A percentile compares a stretch with the other conserved stretches of the same genome.
phyloP scores from a whole-genome alignment of 768 basidiomycete genomes.

The Coprinellus micaceus region DNA sequence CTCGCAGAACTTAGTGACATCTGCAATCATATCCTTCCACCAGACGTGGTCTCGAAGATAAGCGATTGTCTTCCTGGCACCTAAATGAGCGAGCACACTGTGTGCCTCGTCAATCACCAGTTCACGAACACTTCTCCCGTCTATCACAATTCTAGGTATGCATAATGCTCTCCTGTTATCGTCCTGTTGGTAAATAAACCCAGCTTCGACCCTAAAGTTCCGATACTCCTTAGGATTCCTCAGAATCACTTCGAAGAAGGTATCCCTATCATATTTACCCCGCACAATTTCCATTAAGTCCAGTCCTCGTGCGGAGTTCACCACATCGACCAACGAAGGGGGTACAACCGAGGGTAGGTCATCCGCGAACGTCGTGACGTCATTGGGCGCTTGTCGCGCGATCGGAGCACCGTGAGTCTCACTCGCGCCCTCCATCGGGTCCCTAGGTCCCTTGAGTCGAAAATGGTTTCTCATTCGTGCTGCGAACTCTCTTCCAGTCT shows the following conservation, averaged over 20 bases:
- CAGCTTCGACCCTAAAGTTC: conserved; percentile 14
- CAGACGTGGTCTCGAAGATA: conserved; percentile 31
- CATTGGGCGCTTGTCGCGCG: background rate
- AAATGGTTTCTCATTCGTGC: conserved; percentile 16
- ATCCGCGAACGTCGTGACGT: background rate
- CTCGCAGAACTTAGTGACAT: conserved; percentile 25
- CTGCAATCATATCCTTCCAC: conserved; percentile 31
- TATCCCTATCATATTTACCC: conserved; percentile 10
- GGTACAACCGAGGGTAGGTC: background rate
- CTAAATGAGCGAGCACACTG: conserved; percentile 32
- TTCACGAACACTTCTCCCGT: conserved; percentile 19
- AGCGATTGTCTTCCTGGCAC: conserved; percentile 25
- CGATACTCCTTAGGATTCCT: conserved; percentile 12
- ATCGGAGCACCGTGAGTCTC: background rate
- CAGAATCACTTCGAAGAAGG: conserved; percentile 15
- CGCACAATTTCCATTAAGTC: conserved; percentile 1
- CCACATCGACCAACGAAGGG: background rate
- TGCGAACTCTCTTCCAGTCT: conserved; percentile 19
- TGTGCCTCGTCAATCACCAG: conserved; percentile 32
- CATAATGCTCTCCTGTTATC: conserved; percentile 13
- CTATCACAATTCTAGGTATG: conserved; percentile 19
- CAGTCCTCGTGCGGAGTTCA: background rate
- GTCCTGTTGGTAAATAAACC: conserved; percentile 9
- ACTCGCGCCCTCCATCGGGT: conserved; percentile 21
- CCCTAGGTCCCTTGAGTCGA: conserved; percentile 23